These are phyloP conservation scores for Fusarium sp. DNA, from an alignment of 2,329 filamentous ascomycete genomes.

Conservation along the genomic window DNA sequence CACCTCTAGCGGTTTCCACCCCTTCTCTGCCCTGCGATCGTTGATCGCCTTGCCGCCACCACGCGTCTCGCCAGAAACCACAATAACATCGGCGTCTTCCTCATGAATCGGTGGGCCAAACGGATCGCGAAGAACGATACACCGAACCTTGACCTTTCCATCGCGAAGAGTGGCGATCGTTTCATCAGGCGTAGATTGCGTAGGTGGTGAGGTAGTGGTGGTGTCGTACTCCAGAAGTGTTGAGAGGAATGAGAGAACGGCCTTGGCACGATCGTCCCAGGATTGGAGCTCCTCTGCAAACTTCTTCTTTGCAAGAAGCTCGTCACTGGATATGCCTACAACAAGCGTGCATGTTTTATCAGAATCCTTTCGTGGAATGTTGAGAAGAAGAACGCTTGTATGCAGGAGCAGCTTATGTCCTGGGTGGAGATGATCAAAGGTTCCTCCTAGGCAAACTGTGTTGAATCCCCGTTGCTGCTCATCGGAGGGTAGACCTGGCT, in stretches of 20 bases:
- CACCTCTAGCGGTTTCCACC: constrained; percentile 81
- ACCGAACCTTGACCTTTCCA: constrained; percentile 75
- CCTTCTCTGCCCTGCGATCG: constrained; percentile 79
- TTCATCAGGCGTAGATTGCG: constrained; percentile 46
- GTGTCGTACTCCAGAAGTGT: constrained; percentile 67
- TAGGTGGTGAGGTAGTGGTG: constrained; percentile 27
- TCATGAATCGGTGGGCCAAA: constrained; percentile 93
- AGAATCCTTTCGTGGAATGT: constrained; percentile 60
- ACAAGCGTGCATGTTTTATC: constrained; percentile 71
- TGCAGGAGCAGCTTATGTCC: constrained; percentile 97
- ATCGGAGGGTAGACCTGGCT: background rate
- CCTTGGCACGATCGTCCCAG: constrained; percentile 80
- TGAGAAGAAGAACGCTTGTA: constrained; percentile 81
- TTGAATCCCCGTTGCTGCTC: constrained; percentile 43
- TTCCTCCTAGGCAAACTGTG: constrained; percentile 85
- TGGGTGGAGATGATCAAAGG: constrained; percentile 95
- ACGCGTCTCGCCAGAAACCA: constrained; percentile 90
- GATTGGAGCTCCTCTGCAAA: constrained; percentile 83
- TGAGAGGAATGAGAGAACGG: constrained; percentile 79
- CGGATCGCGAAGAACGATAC: constrained; percentile 86
- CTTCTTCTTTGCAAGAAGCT: constrained; percentile 89
- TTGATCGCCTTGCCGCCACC: constrained; percentile 89
- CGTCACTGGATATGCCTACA: constrained; percentile 90
- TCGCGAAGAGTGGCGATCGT: constrained; percentile 67
- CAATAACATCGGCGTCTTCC: constrained; percentile 80